A percentile compares a stretch with the other conserved stretches of the same genome.
Evolutionary conservation across 371 early-diverging fungal genomes (phyloP).

Genomic region (Mortierella sp.): DNA sequence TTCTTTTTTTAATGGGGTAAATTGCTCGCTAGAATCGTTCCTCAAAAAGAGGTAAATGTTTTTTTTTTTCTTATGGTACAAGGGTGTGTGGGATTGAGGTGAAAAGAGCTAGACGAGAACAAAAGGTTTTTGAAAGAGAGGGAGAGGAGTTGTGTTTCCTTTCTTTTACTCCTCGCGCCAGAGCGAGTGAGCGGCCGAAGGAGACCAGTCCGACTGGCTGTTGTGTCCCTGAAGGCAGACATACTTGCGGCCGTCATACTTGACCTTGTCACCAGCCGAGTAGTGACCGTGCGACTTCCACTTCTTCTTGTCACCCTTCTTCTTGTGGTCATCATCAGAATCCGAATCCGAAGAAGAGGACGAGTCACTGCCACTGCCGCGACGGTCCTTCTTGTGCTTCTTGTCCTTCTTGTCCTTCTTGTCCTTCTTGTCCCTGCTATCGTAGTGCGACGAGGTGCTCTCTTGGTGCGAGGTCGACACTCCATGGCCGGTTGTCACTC

Average conservation of each 20-base stretch:
- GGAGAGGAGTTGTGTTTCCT: too few relatives aligned
- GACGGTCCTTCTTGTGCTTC: slow-evolving; percentile 32
- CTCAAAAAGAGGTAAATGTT: too few relatives aligned
- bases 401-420: slow-evolving; percentile 18
- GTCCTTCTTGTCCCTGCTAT: slow-evolving; percentile 15
- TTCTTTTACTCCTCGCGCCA: slow-evolving; percentile 55
- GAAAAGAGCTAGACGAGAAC: too few relatives aligned
- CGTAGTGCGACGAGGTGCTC: slow-evolving; percentile 1
- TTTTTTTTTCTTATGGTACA: too few relatives aligned
- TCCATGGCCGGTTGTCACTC: too few relatives aligned
- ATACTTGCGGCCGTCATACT: slow-evolving; percentile 62
- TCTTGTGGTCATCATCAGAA: slow-evolving; percentile 26
- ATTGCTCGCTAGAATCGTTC: too few relatives aligned
- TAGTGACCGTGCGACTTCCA: slow-evolving; percentile 68
- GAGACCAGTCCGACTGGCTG: slow-evolving; percentile 66
- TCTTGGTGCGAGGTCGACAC: not conserved
- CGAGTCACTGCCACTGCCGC: slow-evolving; percentile 29
- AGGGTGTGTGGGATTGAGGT: too few relatives aligned
- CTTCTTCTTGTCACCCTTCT: slow-evolving; percentile 41
- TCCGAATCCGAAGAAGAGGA: slow-evolving; percentile 23
- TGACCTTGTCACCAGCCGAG: slow-evolving; percentile 66
- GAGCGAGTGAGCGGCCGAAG: slow-evolving; percentile 64
- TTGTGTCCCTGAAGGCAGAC: slow-evolving; percentile 69
- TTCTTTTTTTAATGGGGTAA: too few relatives aligned
- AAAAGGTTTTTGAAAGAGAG: too few relatives aligned